phyloP scores from a whole-genome alignment of 495 filamentous ascomycete genomes.

The Tuber calosporum region DNA sequence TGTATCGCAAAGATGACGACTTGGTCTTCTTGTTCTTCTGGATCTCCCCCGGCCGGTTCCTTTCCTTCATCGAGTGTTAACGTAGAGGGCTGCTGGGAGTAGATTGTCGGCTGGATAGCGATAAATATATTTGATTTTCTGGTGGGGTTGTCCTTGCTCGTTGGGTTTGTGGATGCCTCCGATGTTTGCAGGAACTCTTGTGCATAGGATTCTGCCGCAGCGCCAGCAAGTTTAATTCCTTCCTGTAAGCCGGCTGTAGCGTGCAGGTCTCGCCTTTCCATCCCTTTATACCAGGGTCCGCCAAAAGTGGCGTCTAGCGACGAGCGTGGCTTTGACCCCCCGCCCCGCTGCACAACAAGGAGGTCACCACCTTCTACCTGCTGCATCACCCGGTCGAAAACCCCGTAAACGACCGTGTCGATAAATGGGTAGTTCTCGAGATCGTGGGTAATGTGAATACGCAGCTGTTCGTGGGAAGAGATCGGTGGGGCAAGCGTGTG shows the following conservation, averaged over 20 bases:
- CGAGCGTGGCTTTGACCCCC: conserved; percentile 62
- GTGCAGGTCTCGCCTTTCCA: conserved; percentile 61
- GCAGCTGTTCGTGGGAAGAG: conserved; percentile 91
- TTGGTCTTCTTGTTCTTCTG: conserved; percentile 47
- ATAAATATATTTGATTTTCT: conserved; percentile 92
- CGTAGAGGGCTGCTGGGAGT: conserved; percentile 37
- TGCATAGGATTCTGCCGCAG: conserved; percentile 78
- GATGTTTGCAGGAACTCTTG: conserved; percentile 70
- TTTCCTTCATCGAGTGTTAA: neutral
- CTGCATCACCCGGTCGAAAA: conserved; percentile 94
- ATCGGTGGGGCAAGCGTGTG: conserved; percentile 94
- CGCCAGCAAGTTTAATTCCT: conserved; percentile 80
- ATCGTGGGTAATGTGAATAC: conserved; percentile 97
- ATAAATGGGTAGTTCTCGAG: conserved; percentile 88
- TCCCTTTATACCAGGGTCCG: conserved; percentile 89
- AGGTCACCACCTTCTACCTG: conserved; percentile 97
- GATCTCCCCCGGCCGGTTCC: conserved; percentile 36
- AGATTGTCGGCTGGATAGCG: conserved; percentile 75
- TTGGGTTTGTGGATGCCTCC: conserved; percentile 62
- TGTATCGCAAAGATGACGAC: conserved; percentile 80
- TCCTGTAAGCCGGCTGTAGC: conserved; percentile 71
- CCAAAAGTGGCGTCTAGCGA: conserved; percentile 56
- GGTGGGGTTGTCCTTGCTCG: conserved; percentile 78
- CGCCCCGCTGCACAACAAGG: conserved; percentile 88
- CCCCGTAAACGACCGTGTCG: conserved; percentile 83